Evolutionary conservation across 148 eudicot species (phyloP).

Genomic region (Chenopodium album): DNA sequence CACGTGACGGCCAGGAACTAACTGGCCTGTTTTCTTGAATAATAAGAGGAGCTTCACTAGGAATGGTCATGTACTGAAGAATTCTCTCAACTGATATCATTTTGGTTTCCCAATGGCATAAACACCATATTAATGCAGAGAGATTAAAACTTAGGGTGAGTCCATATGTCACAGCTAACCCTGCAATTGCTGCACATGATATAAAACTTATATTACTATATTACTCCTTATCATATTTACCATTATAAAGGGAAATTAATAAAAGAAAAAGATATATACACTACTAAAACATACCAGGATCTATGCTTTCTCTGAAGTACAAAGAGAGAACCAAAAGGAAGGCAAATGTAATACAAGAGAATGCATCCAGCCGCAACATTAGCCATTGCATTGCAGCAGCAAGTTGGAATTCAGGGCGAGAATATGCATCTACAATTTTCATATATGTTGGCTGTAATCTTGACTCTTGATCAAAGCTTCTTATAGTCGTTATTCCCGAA

Average conservation of each 20-base stretch:
- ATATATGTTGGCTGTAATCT: constrained; percentile 15
- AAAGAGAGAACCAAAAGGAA: constrained; percentile 1
- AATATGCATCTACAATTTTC: constrained; percentile 19
- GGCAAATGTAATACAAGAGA: constrained; percentile 18
- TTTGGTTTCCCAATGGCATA: constrained; percentile 20
- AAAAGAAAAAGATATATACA: background rate
- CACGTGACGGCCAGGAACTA: constrained; percentile 13
- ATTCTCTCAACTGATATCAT: constrained; percentile 23
- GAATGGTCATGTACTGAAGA: constrained; percentile 19
- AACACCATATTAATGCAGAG: background rate
- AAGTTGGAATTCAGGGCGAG: constrained; percentile 19
- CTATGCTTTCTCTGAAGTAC: background rate
- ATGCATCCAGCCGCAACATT: constrained; percentile 15
- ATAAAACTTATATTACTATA: constrained; percentile 16
- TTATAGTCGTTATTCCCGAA: constrained; percentile 21
- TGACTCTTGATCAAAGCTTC: constrained; percentile 21
- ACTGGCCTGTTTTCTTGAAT: constrained; percentile 16
- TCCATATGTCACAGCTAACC: constrained; percentile 13
- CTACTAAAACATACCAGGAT: constrained; percentile 11
- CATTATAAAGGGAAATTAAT: background rate
- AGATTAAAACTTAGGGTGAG: background rate
- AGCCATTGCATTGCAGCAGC: constrained; percentile 28
- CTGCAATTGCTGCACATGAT: constrained; percentile 6
- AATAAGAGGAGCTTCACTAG: constrained; percentile 16
- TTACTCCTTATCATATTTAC: background rate